Base-by-base conservation (phyloP, 352 stramenopile genomes). In the Globisporangium okanoganense region DNA sequence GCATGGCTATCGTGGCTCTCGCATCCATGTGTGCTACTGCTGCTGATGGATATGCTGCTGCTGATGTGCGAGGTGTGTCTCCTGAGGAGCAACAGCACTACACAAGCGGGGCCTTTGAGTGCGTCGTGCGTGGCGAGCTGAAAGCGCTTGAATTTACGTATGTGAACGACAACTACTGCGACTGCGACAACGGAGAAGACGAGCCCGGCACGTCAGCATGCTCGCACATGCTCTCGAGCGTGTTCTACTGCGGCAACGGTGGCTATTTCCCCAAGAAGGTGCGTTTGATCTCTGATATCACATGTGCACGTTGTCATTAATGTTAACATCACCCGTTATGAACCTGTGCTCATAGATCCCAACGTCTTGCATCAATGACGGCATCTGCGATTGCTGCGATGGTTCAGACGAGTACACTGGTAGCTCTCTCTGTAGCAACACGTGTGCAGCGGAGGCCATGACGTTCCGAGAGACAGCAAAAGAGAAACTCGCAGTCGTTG, bases 341-440 rank as follows among this genome's bases (percentile, higher is more conserved):
- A n/a, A 27, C 22, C 31, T 31, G 6, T 57, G 22, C 18, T 10
- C 20, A 18, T 24, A 85, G 66, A 85, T 91, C 38, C 82, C 89
- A 12, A 84, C 84, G 5, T 97, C 89, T 1, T 71, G 86, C 16
- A 66, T 99, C 25, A 72, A 96, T 44, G 97, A 99, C 69, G 93
- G 90, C 10, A 82, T 99, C 56, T 99, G 97, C 66, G 96, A 99
- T 79, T 99, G 97, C 72, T 99, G 97, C 59, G 95, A 99, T 67
- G 97, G 96, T 12, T 84, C 82, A 14, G 96, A 99, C 61, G 97
- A 99, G 63, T 71, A 70, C 48, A n/a, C 27, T 5, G 54, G 53
- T 0, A 51, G 49, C 9, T 52, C 57, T 0, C 2, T 35, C 9
- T 94, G 84, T 51, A 14, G 31, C 2, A 77, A 93, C 48, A 85